phyloP scores from a whole-genome alignment of 441 rosid species.

The Populus hybrid region DNA sequence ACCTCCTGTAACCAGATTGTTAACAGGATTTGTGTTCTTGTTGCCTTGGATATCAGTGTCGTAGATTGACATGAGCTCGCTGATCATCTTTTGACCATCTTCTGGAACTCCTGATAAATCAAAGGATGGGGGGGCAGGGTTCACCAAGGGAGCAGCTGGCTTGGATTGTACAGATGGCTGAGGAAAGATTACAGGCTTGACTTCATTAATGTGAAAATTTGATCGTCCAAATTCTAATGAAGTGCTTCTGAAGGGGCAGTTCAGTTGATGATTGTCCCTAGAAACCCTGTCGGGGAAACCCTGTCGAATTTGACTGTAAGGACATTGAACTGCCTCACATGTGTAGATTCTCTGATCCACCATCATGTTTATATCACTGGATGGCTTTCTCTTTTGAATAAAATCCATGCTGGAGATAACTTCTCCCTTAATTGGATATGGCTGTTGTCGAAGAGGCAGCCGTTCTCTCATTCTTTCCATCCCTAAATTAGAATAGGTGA shows the following conservation, averaged over 20 bases:
- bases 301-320: constrained; percentile 47
- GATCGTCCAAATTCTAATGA: constrained; percentile 45
- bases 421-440: constrained; percentile 51
- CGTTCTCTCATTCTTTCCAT: constrained; percentile 38
- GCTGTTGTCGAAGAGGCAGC: constrained; percentile 28
- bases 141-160: constrained; percentile 28
- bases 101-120: constrained; percentile 78
- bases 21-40: constrained; percentile 27
- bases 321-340: constrained; percentile 74
- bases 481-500: constrained; percentile 35
- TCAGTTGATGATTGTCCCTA: constrained; percentile 83
- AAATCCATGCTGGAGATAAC: constrained; percentile 33
- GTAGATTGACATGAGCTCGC: constrained; percentile 71
- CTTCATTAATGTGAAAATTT: constrained; percentile 53
- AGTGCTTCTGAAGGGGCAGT: constrained; percentile 46
- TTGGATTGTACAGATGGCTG: constrained; percentile 43
- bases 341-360: constrained; percentile 62
- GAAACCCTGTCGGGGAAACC: constrained; percentile 67
- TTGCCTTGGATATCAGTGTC: constrained; percentile 50
- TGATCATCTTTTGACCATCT: constrained; percentile 78
- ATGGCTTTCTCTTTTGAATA: constrained; percentile 62
- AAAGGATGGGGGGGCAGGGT: constrained; percentile 35
- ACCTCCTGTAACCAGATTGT: constrained; percentile 34
- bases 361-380: constrained; percentile 37
- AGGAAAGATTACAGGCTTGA: constrained; percentile 54